A percentile compares a stretch with the other conserved stretches of the same genome.
phyloP scores from a whole-genome alignment of 345 rosid genomes.

The thale cress (Arabidopsis thaliana) region DNA sequence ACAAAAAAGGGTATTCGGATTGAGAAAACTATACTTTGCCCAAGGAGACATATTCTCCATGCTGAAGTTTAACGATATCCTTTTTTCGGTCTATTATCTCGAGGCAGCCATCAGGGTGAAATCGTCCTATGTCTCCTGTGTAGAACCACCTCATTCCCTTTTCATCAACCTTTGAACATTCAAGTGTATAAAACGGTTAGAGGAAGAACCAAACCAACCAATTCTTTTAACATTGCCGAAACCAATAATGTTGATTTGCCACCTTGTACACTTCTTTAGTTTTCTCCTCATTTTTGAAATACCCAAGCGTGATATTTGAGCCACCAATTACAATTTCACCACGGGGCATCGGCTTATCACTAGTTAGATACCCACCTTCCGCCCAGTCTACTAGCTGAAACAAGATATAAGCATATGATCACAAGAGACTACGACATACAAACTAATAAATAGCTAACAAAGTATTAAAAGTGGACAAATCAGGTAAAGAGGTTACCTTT shows the following conservation, averaged over 20 bases:
- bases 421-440: not conserved
- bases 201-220: slow-evolving; percentile 5
- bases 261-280: slow-evolving; percentile 92
- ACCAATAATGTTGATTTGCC: slow-evolving; percentile 5
- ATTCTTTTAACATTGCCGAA: slow-evolving; percentile 5
- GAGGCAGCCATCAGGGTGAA: slow-evolving; percentile 95
- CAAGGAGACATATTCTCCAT: slow-evolving; percentile 95
- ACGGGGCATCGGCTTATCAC: slow-evolving; percentile 87
- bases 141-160: slow-evolving; percentile 98
- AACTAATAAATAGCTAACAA: slow-evolving; percentile 3
- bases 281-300: slow-evolving; percentile 91
- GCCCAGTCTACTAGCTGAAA: slow-evolving; percentile 96
- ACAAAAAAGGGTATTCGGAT: not conserved
- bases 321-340: slow-evolving; percentile 98
- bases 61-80: slow-evolving; percentile 98
- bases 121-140: slow-evolving; percentile 91
- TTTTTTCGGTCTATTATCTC: slow-evolving; percentile 97
- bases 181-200: slow-evolving; percentile 15
- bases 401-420: slow-evolving; percentile 11
- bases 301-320: slow-evolving; percentile 87
- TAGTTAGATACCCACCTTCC: slow-evolving; percentile 83
- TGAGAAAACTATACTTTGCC: slow-evolving; percentile 73
- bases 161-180: slow-evolving; percentile 77
- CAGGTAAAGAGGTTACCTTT: slow-evolving; percentile 62
- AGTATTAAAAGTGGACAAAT: not conserved